These are phyloP conservation scores for Fraxinus angustifolia DNA, from an alignment of 305 asterid species.

Conservation along the genomic window DNA sequence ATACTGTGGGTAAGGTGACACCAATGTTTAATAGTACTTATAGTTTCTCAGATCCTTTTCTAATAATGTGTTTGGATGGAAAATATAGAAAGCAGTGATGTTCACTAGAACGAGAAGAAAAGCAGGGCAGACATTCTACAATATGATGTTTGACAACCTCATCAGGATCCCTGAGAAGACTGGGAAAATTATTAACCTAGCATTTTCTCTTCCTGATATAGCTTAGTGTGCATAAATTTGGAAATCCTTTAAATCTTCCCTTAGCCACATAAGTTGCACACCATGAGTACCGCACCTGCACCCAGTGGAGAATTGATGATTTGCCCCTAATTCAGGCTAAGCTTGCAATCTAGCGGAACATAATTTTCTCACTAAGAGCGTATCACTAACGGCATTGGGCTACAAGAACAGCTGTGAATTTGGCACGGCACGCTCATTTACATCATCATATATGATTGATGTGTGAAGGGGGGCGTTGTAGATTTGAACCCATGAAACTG, in stretches of 20 bases:
- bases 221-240: neutral
- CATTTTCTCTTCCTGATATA: neutral
- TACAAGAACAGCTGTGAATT: neutral
- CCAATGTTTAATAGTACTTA: neutral
- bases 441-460: neutral
- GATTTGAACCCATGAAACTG: neutral
- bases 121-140: neutral
- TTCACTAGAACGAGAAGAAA: neutral
- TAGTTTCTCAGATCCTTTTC: neutral
- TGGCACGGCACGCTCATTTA: neutral
- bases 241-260: neutral
- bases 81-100: neutral
- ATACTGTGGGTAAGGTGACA: neutral
- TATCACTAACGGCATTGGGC: neutral
- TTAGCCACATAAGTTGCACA: neutral
- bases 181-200: neutral
- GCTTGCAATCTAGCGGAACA: neutral
- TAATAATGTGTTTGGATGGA: slow-evolving; percentile 5
- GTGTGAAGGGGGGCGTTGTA: neutral
- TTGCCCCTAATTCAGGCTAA: neutral
- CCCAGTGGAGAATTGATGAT: neutral
- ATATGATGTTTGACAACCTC: neutral
- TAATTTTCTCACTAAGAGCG: neutral
- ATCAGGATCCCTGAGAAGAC: neutral
- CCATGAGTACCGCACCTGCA: neutral